Base-by-base conservation (phyloP, 441 rosid species). In the Euphorbia celastroides region DNA sequence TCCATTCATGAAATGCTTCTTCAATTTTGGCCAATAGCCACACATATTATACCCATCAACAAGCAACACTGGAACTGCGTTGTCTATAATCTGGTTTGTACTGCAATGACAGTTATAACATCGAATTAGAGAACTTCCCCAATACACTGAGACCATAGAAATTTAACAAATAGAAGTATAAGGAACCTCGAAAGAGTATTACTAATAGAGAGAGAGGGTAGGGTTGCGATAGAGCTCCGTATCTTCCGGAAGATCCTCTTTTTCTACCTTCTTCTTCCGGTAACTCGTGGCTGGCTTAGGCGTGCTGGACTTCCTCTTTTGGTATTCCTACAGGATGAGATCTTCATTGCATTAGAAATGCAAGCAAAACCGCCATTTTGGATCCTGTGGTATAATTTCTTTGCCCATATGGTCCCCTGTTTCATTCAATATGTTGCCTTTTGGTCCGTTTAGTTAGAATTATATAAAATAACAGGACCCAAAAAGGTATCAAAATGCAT, bases 31-130 rank as follows among this genome's bases (percentile, higher is more conserved):
- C 98, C 98, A 93, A 67, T 84, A 88, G 57, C 97, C 97, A 78
- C 98, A 93, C 36, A 93, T 92, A 74, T 93, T 93, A 76, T 93
- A 93, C 60, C 97, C 98, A 65, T 93, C 98, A 77, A 93, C 91
- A 17, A 93, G 98, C 83, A 93, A 74, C 62, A 93, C 96, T 2
- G 98, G 98, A 57, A 82, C 79, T 20, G 86, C 89, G 71, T 75
- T 78, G 10, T 78, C 85, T 26, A 89, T 19, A 34, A 83, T 85
- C 77, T 83, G 97, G 75, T 83, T 83, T 67, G 90, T 90, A 80
- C 98, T 93, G 87, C 76, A 76, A 73, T 74, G 66, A 31, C 51
- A 74, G 70, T 74, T 66, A 60, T 63, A 23, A 61, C 16, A 74
- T 66, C 38, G 55, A 66, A 62, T 38, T 60, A 60, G 64, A 23